These are phyloP conservation scores for Petunia axillaris DNA, from an alignment of 257 asterid genomes.

Conservation along the genomic window DNA sequence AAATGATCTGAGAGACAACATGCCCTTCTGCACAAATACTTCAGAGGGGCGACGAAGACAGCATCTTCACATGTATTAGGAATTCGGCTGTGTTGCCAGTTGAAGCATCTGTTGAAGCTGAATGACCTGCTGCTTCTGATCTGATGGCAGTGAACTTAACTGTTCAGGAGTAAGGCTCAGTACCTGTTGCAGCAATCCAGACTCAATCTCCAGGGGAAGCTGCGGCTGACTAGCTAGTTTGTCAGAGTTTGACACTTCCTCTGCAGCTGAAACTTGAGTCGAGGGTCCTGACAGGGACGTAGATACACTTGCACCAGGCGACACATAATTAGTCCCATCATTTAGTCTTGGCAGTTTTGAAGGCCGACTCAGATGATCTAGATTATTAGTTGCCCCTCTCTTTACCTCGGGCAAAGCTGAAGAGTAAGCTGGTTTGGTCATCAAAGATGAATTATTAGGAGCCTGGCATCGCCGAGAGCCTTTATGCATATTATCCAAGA, in stretches of 20 bases:
- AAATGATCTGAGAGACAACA: not conserved
- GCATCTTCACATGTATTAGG: not conserved
- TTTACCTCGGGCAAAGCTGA: slow-evolving; percentile 39
- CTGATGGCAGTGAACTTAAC: slow-evolving; percentile 77
- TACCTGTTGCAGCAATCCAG: slow-evolving; percentile 75
- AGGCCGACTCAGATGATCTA: slow-evolving; percentile 51
- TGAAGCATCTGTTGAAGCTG: slow-evolving; percentile 92
- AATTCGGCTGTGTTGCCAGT: slow-evolving; percentile 50
- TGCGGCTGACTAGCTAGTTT: slow-evolving; percentile 61
- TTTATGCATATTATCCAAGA: slow-evolving; percentile 44
- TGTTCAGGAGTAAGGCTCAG: slow-evolving; percentile 79
- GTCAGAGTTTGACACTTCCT: slow-evolving; percentile 47
- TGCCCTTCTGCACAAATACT: slow-evolving; percentile 14
- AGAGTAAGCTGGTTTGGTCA: slow-evolving; percentile 30
- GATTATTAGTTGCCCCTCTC: slow-evolving; percentile 33
- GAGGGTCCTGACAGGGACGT: slow-evolving; percentile 45
- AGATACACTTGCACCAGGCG: slow-evolving; percentile 39
- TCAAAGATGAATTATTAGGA: slow-evolving; percentile 25
- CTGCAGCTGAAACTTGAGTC: slow-evolving; percentile 44
- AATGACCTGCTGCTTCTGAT: slow-evolving; percentile 83
- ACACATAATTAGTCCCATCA: slow-evolving; percentile 56
- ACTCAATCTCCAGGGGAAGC: slow-evolving; percentile 70
- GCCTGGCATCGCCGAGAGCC: slow-evolving; percentile 39
- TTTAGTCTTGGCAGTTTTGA: slow-evolving; percentile 57
- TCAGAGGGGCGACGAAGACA: not conserved